Evolutionary conservation across 495 filamentous ascomycete genomes (phyloP).

Genomic region (Schizothecium vesticola): DNA sequence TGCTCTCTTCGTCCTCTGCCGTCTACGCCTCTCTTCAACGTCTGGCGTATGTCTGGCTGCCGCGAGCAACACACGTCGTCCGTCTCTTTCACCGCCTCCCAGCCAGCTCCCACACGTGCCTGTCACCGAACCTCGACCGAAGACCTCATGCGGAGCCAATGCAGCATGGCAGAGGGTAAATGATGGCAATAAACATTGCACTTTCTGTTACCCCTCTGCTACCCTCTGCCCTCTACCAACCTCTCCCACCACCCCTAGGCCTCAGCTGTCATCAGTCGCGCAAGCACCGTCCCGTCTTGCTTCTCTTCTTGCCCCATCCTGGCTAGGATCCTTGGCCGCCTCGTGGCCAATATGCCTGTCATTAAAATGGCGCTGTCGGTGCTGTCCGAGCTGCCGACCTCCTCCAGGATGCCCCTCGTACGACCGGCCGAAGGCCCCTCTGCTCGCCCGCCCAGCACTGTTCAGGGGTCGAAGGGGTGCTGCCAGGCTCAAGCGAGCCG

Average conservation of each 20-base stretch:
- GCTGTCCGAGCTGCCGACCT: background rate
- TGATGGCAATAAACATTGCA: slow-evolving; percentile 11
- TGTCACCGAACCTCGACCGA: slow-evolving; percentile 6
- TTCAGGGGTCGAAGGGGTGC: background rate
- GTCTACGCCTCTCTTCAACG: background rate
- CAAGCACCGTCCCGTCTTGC: background rate
- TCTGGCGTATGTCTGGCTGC: background rate
- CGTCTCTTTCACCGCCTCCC: background rate
- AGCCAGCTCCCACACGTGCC: background rate
- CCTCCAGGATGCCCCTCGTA: slow-evolving; percentile 1
- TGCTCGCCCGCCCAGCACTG: background rate
- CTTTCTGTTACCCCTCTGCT: slow-evolving; percentile 4
- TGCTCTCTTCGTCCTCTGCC: background rate
- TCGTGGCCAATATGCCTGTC: slow-evolving; percentile 9
- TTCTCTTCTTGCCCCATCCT: background rate
- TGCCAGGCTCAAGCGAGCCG: background rate
- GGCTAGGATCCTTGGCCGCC: background rate
- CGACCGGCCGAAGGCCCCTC: background rate
- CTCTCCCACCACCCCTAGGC: background rate
- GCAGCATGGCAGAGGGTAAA: slow-evolving; percentile 11
- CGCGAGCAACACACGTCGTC: background rate
- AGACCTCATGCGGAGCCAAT: slow-evolving; percentile 1
- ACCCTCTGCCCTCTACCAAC: background rate
- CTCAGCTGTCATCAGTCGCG: background rate
- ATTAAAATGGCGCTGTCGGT: slow-evolving; percentile 7